These are phyloP conservation scores for Neonectria sp. DNA, from an alignment of 2,329 filamentous ascomycete species.

Conservation along the genomic window DNA sequence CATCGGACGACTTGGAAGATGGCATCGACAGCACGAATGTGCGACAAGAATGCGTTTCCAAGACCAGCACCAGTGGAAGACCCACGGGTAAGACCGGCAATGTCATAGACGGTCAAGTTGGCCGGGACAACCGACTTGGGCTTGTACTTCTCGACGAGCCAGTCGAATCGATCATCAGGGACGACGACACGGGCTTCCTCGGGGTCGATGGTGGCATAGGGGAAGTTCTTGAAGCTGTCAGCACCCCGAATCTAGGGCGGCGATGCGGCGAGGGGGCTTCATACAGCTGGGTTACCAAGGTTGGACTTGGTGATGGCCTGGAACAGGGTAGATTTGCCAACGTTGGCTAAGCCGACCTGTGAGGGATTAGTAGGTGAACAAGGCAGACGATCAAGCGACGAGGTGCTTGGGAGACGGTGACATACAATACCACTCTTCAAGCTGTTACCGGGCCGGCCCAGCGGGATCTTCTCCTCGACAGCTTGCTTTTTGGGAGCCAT, in stretches of 20 bases:
- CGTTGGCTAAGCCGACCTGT: conserved; percentile 97
- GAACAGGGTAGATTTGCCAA: conserved; percentile 99
- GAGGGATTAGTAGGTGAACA: conserved; percentile 43
- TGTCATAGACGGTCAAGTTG: conserved; percentile 98
- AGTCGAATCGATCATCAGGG: conserved; percentile 95
- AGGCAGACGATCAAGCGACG: neutral
- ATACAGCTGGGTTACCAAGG: conserved; percentile 95
- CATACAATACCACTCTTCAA: conserved; percentile 99
- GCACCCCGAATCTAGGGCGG: conserved; percentile 56
- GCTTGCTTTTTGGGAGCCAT: conserved; percentile 97
- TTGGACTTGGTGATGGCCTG: conserved; percentile 99
- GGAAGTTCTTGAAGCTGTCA: conserved; percentile 83
- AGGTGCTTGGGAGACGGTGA: conserved; percentile 20
- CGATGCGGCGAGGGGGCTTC: conserved; percentile 57
- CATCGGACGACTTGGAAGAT: conserved; percentile 98
- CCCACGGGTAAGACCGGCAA: conserved; percentile 94
- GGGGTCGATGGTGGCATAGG: conserved; percentile 98
- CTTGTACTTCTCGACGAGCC: conserved; percentile 96
- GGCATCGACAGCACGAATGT: conserved; percentile 97
- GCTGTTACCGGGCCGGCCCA: conserved; percentile 97
- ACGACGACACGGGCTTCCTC: conserved; percentile 98
- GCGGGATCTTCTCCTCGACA: conserved; percentile 94
- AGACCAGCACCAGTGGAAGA: conserved; percentile 98
- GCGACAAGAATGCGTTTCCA: conserved; percentile 97
- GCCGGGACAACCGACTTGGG: conserved; percentile 98